Evolutionary conservation across 2,329 filamentous ascomycete genomes (phyloP).

Genomic region (Diaporthe batatas): DNA sequence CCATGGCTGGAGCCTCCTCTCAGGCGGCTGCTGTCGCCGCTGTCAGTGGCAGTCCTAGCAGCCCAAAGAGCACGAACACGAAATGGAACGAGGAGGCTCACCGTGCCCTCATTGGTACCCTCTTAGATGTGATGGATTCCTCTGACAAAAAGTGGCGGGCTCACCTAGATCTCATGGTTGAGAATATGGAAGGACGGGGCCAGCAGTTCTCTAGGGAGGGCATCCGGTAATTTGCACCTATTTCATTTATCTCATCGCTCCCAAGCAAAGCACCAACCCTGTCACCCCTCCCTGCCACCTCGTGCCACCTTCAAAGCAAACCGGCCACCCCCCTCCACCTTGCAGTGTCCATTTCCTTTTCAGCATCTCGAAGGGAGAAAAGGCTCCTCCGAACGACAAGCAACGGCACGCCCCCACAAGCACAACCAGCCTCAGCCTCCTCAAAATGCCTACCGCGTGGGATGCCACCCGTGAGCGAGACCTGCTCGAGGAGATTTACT

Average conservation of each 20-base stretch:
- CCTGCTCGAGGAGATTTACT: slow-evolving; percentile 46
- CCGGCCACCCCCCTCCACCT: not conserved
- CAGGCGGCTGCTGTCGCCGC: not conserved
- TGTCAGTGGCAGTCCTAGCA: not conserved
- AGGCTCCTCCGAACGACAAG: not conserved
- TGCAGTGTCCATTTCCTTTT: not conserved
- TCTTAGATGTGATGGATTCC: slow-evolving; percentile 41
- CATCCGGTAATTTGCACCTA: slow-evolving; percentile 54
- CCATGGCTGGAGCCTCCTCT: slow-evolving; percentile 3
- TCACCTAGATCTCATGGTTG: slow-evolving; percentile 50
- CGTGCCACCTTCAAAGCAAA: not conserved
- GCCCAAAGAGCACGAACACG: slow-evolving; percentile 12
- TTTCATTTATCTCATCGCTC: slow-evolving; percentile 7
- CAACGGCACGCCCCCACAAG: too few relatives aligned
- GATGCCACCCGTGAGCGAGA: slow-evolving; percentile 35
- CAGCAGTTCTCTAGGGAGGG: slow-evolving; percentile 59
- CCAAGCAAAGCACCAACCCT: not conserved
- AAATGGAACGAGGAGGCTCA: slow-evolving; percentile 48
- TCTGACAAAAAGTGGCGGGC: slow-evolving; percentile 42
- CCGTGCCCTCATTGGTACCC: slow-evolving; percentile 42
- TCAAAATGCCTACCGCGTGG: slow-evolving; percentile 19
- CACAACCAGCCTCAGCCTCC: not conserved
- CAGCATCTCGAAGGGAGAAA: not conserved
- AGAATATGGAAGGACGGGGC: slow-evolving; percentile 51
- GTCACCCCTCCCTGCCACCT: not conserved